Conservation (phyloP, 2,329 filamentous ascomycete genomes). For the Aspergillus ibericus region DNA sequence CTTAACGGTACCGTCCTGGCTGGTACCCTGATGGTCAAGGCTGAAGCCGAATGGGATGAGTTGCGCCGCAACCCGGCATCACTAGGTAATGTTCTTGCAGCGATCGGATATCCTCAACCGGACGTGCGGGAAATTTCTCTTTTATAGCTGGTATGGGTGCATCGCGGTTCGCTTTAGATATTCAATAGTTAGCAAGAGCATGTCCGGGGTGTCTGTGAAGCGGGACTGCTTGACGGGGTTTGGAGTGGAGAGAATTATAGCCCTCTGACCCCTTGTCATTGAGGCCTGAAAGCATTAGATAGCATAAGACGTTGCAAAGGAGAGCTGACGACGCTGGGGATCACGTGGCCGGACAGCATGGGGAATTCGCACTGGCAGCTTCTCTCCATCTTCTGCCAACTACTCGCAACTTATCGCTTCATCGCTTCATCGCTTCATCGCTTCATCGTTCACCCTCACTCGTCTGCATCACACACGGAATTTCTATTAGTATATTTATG, state of each 20-base stretch:
- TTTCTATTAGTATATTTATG: neutral
- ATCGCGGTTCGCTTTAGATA: neutral
- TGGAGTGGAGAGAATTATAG: neutral
- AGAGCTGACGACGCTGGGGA: neutral
- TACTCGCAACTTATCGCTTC: neutral
- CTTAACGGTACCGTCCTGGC: slow-evolving; percentile 60
- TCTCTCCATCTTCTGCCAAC: neutral
- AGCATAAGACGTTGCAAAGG: neutral
- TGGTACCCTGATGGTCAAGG: slow-evolving; percentile 61
- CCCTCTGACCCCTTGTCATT: neutral
- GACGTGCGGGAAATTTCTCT: slow-evolving; percentile 17
- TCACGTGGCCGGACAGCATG: neutral
- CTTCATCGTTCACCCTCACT: neutral
- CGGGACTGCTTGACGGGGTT: neutral
- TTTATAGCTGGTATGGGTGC: slow-evolving; percentile 11
- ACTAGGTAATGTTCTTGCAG: slow-evolving; percentile 46
- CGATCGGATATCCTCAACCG: slow-evolving; percentile 42
- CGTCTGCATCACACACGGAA: neutral
- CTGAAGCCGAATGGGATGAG: slow-evolving; percentile 54
- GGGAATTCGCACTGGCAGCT: neutral
- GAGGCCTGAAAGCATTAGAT: neutral
- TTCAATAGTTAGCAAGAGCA: neutral
- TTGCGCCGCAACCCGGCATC: slow-evolving; percentile 43
- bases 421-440: neutral
- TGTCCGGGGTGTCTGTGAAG: neutral